Conservation (phyloP, 768 basidiomycete species). For the Phlegmacium glaucopus region DNA sequence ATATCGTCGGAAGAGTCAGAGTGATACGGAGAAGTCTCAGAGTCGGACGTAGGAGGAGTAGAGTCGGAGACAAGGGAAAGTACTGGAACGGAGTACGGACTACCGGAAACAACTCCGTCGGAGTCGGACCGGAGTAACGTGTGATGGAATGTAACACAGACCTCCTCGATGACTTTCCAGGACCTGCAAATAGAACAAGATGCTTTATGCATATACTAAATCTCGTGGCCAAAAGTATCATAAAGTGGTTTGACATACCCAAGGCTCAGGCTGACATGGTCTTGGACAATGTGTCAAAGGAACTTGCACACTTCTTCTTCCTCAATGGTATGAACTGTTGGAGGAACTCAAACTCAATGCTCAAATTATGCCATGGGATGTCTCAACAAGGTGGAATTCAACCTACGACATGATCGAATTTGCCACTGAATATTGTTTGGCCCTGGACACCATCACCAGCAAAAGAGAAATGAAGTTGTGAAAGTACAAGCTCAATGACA, state of each 20-base stretch:
- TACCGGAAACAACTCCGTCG: no score
- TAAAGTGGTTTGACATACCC: neutral
- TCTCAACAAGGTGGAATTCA: conserved; percentile 33
- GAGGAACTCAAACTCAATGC: conserved; percentile 1
- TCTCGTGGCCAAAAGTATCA: conserved; percentile 17
- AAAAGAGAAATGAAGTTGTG: conserved; percentile 9
- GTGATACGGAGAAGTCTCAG: no score
- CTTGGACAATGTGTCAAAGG: neutral
- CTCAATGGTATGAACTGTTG: conserved; percentile 18
- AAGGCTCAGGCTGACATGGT: neutral
- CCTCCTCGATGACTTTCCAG: conserved; percentile 12
- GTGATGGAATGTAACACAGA: no score
- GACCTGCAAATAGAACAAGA: conserved; percentile 12
- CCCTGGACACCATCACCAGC: conserved; percentile 17
- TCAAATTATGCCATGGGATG: conserved; percentile 25
- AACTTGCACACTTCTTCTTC: conserved; percentile 22
- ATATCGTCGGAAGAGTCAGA: no score
- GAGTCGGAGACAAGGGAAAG: no score
- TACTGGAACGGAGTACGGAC: no score
- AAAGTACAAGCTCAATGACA: conserved; percentile 12
- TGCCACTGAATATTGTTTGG: conserved; percentile 20
- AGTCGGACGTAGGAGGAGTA: no score
- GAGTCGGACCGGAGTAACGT: no score
- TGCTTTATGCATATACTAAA: conserved; percentile 41
- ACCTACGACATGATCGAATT: conserved; percentile 29